Evolutionary conservation across 1,139 yeast species (phyloP).

Genomic region (Fermentozyma sake): DNA sequence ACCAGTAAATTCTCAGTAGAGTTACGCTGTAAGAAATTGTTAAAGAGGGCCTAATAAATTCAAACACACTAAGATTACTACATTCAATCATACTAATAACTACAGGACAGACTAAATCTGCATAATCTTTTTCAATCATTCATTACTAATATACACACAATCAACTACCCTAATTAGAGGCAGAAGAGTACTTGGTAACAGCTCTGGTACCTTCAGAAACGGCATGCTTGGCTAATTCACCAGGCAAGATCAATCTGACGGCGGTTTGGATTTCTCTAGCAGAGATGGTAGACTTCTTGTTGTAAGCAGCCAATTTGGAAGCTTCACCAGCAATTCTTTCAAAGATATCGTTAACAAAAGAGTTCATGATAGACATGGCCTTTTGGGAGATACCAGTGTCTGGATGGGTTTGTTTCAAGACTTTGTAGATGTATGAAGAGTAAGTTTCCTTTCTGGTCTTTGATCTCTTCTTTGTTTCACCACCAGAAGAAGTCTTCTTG

Average conservation of each 20-base stretch:
- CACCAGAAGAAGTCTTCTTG: slow-evolving; percentile 80
- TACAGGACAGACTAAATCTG: background rate
- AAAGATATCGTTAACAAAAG: slow-evolving; percentile 93
- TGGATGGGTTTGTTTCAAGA: slow-evolving; percentile 97
- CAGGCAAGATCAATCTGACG: slow-evolving; percentile 97
- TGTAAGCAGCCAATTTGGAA: slow-evolving; percentile 98
- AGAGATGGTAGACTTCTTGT: slow-evolving; percentile 97
- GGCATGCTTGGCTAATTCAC: slow-evolving; percentile 99
- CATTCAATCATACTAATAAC: too few species aligned
- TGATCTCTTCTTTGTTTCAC: slow-evolving; percentile 88
- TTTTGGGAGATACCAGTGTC: slow-evolving; percentile 99
- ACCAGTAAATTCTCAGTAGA: too few species aligned
- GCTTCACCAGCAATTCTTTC: slow-evolving; percentile 98
- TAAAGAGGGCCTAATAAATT: too few species aligned
- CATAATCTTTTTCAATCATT: background rate
- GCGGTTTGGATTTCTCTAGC: slow-evolving; percentile 99
- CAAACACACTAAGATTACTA: too few species aligned
- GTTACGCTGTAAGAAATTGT: too few species aligned
- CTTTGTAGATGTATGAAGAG: slow-evolving; percentile 98
- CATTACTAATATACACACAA: slow-evolving; percentile 7
- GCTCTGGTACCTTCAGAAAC: slow-evolving; percentile 99
- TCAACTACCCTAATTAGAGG: slow-evolving; percentile 41
- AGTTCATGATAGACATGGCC: slow-evolving; percentile 99
- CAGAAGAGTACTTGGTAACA: slow-evolving; percentile 97
- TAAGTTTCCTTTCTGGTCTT: slow-evolving; percentile 98